Percentiles rank a stretch among this genome's conserved stretches.
Conservation (phyloP, 306 rosid species). For the Cyclanthera cordifolia region DNA sequence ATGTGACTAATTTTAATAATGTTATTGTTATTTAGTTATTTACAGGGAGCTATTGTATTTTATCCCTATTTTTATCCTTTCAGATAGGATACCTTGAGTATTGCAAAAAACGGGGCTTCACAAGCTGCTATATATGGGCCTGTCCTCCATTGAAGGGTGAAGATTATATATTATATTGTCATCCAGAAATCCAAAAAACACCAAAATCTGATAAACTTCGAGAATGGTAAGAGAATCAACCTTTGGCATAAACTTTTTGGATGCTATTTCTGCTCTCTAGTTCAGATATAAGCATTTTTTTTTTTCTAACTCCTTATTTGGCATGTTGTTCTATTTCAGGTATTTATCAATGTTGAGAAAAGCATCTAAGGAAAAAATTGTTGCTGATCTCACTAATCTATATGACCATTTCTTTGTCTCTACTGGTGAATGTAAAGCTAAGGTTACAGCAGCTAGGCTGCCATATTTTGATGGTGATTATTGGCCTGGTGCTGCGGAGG, state of each 20-base stretch:
- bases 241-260: slow-evolving; percentile 3
- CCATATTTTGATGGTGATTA: slow-evolving; percentile 99
- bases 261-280: slow-evolving; percentile 7
- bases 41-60: slow-evolving; percentile 15
- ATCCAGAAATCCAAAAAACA: slow-evolving; percentile 97
- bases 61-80: slow-evolving; percentile 10
- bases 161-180: slow-evolving; percentile 94
- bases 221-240: slow-evolving; percentile 55
- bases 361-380: slow-evolving; percentile 78
- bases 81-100: slow-evolving; percentile 97
- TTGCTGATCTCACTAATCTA: slow-evolving; percentile 73
- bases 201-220: slow-evolving; percentile 98
- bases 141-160: slow-evolving; percentile 99
- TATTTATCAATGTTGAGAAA: slow-evolving; percentile 84
- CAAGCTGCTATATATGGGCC: slow-evolving; percentile 99
- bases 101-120: slow-evolving; percentile 87
- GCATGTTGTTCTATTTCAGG: slow-evolving; percentile 37
- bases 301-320: slow-evolving; percentile 21
- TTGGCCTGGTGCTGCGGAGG: slow-evolving; percentile 99
- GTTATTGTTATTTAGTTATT: slow-evolving; percentile 11
- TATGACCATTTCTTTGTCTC: slow-evolving; percentile 87
- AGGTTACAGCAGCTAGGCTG: slow-evolving; percentile 90
- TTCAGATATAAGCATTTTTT: slow-evolving; percentile 6
- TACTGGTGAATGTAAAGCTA: slow-evolving; percentile 71
- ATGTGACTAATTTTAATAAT: neutral